Evolutionary conservation across 2,329 filamentous ascomycete genomes (phyloP).

Genomic region (Sclerotinia subarctica): DNA sequence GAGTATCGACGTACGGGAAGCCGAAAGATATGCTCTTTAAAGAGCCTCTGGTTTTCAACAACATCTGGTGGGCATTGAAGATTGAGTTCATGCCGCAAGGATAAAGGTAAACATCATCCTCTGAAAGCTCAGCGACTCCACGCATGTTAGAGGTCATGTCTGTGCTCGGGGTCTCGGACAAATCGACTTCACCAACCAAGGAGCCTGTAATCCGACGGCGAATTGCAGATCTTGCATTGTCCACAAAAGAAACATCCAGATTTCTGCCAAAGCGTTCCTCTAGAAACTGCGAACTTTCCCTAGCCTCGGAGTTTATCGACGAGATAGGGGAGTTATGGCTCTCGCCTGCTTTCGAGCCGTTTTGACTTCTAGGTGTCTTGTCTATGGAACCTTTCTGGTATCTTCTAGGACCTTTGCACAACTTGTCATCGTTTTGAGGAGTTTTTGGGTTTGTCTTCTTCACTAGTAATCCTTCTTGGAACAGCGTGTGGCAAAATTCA

Average conservation of each 20-base stretch:
- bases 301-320: conserved; percentile 32
- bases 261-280: conserved; percentile 95
- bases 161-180: conserved; percentile 54
- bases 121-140: conserved; percentile 64
- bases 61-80: conserved; percentile 76
- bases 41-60: conserved; percentile 62
- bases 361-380: conserved; percentile 33
- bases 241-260: conserved; percentile 72
- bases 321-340: neutral
- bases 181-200: conserved; percentile 67
- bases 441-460: conserved; percentile 41
- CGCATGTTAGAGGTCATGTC: conserved; percentile 49
- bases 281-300: conserved; percentile 77
- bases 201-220: conserved; percentile 84
- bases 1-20: conserved; percentile 96
- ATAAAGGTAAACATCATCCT: conserved; percentile 85
- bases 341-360: conserved; percentile 21
- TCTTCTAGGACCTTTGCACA: conserved; percentile 68
- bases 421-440: conserved; percentile 31
- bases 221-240: conserved; percentile 82
- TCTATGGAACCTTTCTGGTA: conserved; percentile 66
- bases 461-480: conserved; percentile 65
- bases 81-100: conserved; percentile 95
- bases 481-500: conserved; percentile 78
- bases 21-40: conserved; percentile 84